These are phyloP conservation scores for Trichoderma arundinaceum DNA, from an alignment of 2,329 filamentous ascomycete genomes.

Conservation along the genomic window DNA sequence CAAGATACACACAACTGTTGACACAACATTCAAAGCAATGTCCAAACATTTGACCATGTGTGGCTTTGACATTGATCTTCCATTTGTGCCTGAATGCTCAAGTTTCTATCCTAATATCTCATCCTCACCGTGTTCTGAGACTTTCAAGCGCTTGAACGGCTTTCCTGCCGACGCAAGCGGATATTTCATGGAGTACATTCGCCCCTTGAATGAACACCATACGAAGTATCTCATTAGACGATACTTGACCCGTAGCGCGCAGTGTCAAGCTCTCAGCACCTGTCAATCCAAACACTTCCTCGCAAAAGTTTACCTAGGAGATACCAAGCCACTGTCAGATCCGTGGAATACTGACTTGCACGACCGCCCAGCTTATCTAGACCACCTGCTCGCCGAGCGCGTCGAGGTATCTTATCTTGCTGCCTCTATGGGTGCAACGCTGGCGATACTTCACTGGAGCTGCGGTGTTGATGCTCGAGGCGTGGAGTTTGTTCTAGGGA, in stretches of 20 bases:
- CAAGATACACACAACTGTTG: slow-evolving; percentile 24
- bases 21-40: slow-evolving; percentile 25
- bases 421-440: slow-evolving; percentile 34
- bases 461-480: slow-evolving; percentile 37
- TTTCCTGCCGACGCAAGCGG: slow-evolving; percentile 29
- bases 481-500: slow-evolving; percentile 36
- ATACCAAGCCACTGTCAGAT: slow-evolving; percentile 30
- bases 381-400: slow-evolving; percentile 35
- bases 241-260: slow-evolving; percentile 28
- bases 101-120: slow-evolving; percentile 28
- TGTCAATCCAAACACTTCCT: slow-evolving; percentile 28
- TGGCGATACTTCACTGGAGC: slow-evolving; percentile 39
- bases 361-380: slow-evolving; percentile 35
- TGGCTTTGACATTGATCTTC: slow-evolving; percentile 30
- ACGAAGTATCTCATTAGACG: slow-evolving; percentile 32
- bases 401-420: slow-evolving; percentile 18
- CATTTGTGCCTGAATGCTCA: slow-evolving; percentile 26
- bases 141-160: slow-evolving; percentile 21
- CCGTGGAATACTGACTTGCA: slow-evolving; percentile 29
- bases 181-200: slow-evolving; percentile 34
- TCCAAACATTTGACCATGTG: slow-evolving; percentile 4
- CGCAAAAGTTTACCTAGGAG: slow-evolving; percentile 32
- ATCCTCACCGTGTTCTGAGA: slow-evolving; percentile 25
- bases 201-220: slow-evolving; percentile 32
- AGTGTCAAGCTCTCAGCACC: slow-evolving; percentile 29